Evolutionary conservation across 306 rosid genomes (phyloP), one percentile per base, ranked within the genome.

Genomic region (Benincasa hispida): DNA sequence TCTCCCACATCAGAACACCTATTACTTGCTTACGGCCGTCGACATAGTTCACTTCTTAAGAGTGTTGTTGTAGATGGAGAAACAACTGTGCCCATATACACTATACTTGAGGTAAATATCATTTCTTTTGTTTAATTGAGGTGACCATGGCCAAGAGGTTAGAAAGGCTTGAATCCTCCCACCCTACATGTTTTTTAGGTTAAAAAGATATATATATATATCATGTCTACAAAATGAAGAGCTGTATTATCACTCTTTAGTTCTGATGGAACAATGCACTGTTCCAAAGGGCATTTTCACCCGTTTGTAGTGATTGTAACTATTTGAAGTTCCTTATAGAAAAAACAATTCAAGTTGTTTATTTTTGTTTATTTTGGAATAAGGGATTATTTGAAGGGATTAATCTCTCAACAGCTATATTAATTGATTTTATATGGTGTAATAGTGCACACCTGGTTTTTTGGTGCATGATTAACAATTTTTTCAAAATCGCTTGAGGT

Each of bases 41-140:
- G 92, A 12, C 89, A 88, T 79, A 65, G 82, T 77, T 88, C 89
- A 15, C 92, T 88, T 80, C 88, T 88, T 66, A 95, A 90, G 84
- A 90, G 93, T 82, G 85, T 95, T 76, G 93, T 92, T 65, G 91
- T 92, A 78, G 98, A 95, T 79, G 98, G 96, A 61, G 98, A 95
- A 86, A 86, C 96, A 76, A 95, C 99, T 2, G 82, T 90, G 67
- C 99, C 99, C 77, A 88, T 92, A 77, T 95, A 95, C 79, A 95
- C 99, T 69, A 92, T 95, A 73, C 86, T 95, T 84, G 99, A 95
- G 99, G 99, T 95, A 85, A 58, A 67, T 0, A 34, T 41, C 35
- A 45, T 13, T 39, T 55, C 66, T 72, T 53, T 72, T 72, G 45
- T 51, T 70, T 72, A 28, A 72, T 68, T 42, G 13, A 8, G 47